Conservation (phyloP, 805 yeast species). For the Wickerhamiella siamensis region DNA sequence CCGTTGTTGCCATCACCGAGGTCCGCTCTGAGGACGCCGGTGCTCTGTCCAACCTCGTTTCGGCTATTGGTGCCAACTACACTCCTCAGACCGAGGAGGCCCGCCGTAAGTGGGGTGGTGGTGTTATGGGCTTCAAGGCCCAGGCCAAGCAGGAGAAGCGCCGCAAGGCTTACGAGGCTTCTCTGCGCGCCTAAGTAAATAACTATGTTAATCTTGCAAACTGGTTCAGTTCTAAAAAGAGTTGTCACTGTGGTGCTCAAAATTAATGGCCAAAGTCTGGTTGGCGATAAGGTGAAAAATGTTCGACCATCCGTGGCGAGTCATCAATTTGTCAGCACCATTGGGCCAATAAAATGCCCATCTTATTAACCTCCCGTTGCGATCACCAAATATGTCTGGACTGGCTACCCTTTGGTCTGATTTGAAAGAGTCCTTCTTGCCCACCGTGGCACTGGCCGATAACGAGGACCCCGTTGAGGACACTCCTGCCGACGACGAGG, state of each 20-base stretch:
- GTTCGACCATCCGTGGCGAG: too few relatives aligned
- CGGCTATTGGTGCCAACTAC: slow-evolving; percentile 89
- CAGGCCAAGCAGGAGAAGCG: slow-evolving; percentile 69
- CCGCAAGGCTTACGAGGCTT: slow-evolving; percentile 38
- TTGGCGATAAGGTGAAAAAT: too few relatives aligned
- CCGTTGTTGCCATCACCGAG: slow-evolving; percentile 95
- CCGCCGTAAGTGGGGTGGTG: slow-evolving; percentile 99
- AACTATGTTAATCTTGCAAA: too few relatives aligned
- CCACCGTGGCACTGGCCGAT: slow-evolving; percentile 75
- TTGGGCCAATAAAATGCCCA: slow-evolving; percentile 7
- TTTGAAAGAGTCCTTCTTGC: slow-evolving; percentile 64
- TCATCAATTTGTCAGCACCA: background rate
- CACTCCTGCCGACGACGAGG: slow-evolving; percentile 28
- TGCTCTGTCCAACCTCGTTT: slow-evolving; percentile 80
- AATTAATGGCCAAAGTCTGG: too few relatives aligned
- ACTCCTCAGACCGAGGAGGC: slow-evolving; percentile 84
- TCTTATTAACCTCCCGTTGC: slow-evolving; percentile 3
- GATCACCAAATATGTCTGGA: slow-evolving; percentile 11
- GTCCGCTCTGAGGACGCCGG: slow-evolving; percentile 90
- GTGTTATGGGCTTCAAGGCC: slow-evolving; percentile 92
- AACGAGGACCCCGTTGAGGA: slow-evolving; percentile 27
- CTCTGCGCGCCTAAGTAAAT: slow-evolving; percentile 23
- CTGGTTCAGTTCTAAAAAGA: too few relatives aligned
- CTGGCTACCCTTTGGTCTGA: slow-evolving; percentile 39
- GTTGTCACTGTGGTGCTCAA: too few relatives aligned